Evolutionary conservation across 108 stramenopile genomes (phyloP).

Genomic region (Tribonema minus): DNA sequence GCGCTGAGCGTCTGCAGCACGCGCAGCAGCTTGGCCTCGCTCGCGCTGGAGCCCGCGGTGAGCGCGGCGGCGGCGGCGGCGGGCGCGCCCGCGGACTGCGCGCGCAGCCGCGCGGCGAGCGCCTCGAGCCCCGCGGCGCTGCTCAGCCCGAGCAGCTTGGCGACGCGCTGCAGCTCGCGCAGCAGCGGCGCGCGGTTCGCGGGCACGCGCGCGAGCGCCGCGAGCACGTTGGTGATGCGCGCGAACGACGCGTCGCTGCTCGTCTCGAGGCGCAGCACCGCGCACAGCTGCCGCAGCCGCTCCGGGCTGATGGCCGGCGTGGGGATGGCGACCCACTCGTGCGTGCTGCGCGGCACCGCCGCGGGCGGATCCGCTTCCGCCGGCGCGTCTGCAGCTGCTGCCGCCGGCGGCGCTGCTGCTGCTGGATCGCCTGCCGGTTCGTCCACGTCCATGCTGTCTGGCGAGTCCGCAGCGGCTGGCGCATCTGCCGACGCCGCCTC

Average conservation of each 20-base stretch:
- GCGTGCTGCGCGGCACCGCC: not conserved
- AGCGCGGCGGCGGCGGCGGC: slow-evolving; percentile 76
- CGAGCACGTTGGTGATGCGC: slow-evolving; percentile 29
- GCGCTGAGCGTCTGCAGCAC: slow-evolving; percentile 77
- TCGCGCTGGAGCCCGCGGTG: slow-evolving; percentile 65
- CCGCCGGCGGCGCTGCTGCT: not conserved
- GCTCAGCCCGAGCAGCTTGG: slow-evolving; percentile 17
- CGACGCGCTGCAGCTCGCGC: slow-evolving; percentile 31
- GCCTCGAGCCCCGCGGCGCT: slow-evolving; percentile 27
- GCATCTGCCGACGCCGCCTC: too few species aligned
- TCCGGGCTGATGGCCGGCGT: slow-evolving; percentile 16
- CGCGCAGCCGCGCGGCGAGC: slow-evolving; percentile 4
- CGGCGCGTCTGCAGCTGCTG: not conserved
- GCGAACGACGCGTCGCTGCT: slow-evolving; percentile 14
- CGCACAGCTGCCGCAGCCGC: slow-evolving; percentile 32
- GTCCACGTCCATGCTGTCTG: too few species aligned
- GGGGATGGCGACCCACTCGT: slow-evolving; percentile 32
- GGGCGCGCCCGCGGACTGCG: slow-evolving; percentile 13
- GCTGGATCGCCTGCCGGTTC: not conserved
- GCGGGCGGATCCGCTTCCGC: not conserved
- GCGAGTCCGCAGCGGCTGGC: too few species aligned
- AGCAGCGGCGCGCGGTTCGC: slow-evolving; percentile 16
- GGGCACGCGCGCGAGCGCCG: slow-evolving; percentile 21
- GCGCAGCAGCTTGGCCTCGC: slow-evolving; percentile 77
- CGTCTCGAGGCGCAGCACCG: slow-evolving; percentile 33